A percentile compares a stretch with the other conserved stretches of the same genome.
Evolutionary conservation across 257 asterid genomes (phyloP).

Genomic region (Cruciata laevipes): DNA sequence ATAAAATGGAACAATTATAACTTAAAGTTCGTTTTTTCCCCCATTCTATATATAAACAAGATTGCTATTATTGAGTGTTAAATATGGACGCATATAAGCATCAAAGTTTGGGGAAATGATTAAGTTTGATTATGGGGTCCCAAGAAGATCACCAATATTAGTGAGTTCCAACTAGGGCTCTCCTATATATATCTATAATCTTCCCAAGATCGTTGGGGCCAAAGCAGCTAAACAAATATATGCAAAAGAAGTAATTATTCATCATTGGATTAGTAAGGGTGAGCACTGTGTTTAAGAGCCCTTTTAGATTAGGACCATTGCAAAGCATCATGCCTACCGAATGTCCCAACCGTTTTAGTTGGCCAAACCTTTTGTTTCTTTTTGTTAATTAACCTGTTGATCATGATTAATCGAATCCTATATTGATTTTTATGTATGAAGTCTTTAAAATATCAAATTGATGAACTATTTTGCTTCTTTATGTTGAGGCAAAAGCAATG

Average conservation of each 20-base stretch:
- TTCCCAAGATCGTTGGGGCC: conserved; percentile 23
- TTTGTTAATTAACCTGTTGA: background rate
- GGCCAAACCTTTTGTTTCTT: background rate
- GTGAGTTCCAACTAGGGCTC: conserved; percentile 24
- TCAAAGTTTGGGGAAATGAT: conserved; percentile 44
- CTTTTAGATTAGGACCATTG: conserved; percentile 35
- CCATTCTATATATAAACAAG: background rate
- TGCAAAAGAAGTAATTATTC: conserved; percentile 12
- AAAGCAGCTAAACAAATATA: background rate
- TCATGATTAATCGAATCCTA: background rate
- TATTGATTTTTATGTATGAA: background rate
- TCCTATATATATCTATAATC: too few species aligned
- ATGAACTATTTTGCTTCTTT: too few species aligned
- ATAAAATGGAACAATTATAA: too few species aligned
- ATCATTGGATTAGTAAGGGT: conserved; percentile 39
- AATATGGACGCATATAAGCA: conserved; percentile 23
- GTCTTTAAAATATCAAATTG: background rate
- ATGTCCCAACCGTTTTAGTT: background rate
- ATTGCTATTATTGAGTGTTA: background rate
- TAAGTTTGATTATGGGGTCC: conserved; percentile 34
- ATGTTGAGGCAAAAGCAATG: too few species aligned
- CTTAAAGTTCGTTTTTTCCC: conserved; percentile 16
- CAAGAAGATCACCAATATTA: conserved; percentile 31
- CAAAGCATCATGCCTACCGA: conserved; percentile 2
- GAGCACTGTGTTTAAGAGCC: conserved; percentile 22